Conservation (phyloP, 495 filamentous ascomycete species). For the Tuber aestivum region DNA sequence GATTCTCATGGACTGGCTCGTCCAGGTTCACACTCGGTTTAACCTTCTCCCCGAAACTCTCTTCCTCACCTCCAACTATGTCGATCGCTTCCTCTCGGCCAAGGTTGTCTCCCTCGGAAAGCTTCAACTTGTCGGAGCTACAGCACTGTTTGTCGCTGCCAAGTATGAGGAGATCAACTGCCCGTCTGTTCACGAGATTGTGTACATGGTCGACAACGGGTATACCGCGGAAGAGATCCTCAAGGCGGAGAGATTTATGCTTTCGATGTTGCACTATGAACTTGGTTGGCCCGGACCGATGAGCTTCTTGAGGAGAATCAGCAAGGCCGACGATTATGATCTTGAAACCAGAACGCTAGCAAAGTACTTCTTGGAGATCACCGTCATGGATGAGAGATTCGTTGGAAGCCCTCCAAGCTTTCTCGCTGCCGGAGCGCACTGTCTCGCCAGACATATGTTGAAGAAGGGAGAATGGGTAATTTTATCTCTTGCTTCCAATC, state of each 20-base stretch:
- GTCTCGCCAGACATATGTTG: constrained; percentile 80
- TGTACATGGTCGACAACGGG: constrained; percentile 94
- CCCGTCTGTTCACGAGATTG: constrained; percentile 87
- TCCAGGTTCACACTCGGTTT: constrained; percentile 92
- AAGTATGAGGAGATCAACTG: constrained; percentile 99
- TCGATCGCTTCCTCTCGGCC: constrained; percentile 90
- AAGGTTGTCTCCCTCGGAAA: constrained; percentile 93
- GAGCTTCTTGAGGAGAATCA: constrained; percentile 93
- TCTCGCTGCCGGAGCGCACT: constrained; percentile 85
- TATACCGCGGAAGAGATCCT: constrained; percentile 87
- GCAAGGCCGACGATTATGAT: constrained; percentile 98
- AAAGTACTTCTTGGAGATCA: constrained; percentile 96
- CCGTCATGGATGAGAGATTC: constrained; percentile 97
- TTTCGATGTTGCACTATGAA: constrained; percentile 88
- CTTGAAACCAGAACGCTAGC: constrained; percentile 90
- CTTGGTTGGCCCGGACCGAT: constrained; percentile 96
- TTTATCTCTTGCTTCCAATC: constrained; percentile 18
- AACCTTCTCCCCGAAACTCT: constrained; percentile 85
- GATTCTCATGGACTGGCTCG: constrained; percentile 95
- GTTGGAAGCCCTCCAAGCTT: constrained; percentile 86
- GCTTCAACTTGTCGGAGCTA: constrained; percentile 91
- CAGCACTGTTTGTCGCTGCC: constrained; percentile 89
- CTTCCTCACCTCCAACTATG: constrained; percentile 88
- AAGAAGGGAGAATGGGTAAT: constrained; percentile 89
- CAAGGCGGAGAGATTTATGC: constrained; percentile 97